phyloP scores from a whole-genome alignment of 1,139 yeast genomes.

The Saccharomyces hybrid region DNA sequence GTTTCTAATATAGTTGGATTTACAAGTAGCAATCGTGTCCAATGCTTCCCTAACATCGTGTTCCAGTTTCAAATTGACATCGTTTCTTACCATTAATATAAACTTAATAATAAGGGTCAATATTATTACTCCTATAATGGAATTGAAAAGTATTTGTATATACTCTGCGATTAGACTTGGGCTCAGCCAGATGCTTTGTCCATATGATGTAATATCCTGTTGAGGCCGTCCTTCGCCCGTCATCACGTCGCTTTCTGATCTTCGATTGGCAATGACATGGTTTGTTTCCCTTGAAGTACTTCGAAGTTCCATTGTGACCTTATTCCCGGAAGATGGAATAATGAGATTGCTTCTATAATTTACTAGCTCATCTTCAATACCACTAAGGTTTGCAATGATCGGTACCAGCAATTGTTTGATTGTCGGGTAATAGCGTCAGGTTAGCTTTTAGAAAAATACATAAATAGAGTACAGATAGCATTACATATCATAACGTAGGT shows the following conservation, averaged over 20 bases:
- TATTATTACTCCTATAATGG: slow-evolving; percentile 39
- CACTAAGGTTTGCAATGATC: neutral
- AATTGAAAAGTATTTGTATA: slow-evolving; percentile 46
- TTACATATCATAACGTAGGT: neutral
- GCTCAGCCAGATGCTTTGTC: neutral
- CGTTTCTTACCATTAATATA: slow-evolving; percentile 43
- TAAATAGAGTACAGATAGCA: neutral
- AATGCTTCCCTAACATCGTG: slow-evolving; percentile 22
- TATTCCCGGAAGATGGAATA: neutral
- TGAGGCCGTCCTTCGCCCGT: neutral
- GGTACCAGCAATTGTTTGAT: neutral
- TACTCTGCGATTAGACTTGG: slow-evolving; percentile 31
- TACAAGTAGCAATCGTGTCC: slow-evolving; percentile 43
- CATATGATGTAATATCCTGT: neutral
- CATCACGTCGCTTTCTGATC: neutral
- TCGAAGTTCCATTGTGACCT: neutral
- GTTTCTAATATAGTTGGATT: slow-evolving; percentile 45
- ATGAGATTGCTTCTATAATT: neutral
- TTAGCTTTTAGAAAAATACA: neutral
- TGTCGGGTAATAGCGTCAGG: neutral
- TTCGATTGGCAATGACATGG: neutral
- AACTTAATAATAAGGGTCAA: slow-evolving; percentile 39
- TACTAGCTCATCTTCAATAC: neutral
- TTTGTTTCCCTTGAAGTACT: neutral
- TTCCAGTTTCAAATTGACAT: slow-evolving; percentile 44